Percentiles rank a stretch among this genome's conserved stretches.
Evolutionary conservation across 805 yeast species (phyloP).

Genomic region (Candida schatavii): DNA sequence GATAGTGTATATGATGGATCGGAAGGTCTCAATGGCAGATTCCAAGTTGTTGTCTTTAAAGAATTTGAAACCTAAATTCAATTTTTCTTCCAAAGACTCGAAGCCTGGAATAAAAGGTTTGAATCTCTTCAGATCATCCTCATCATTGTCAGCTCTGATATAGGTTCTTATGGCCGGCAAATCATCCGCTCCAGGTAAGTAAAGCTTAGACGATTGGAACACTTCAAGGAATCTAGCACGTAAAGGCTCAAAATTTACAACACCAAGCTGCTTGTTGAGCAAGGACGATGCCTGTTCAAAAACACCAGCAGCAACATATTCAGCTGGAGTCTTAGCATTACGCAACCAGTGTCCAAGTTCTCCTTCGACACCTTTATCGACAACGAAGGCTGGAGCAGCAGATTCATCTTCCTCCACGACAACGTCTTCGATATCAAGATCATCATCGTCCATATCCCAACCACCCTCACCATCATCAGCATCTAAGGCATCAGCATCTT

Average conservation of each 20-base stretch:
- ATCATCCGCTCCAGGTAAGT: conserved; percentile 70
- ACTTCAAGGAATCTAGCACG: conserved; percentile 79
- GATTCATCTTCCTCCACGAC: conserved; percentile 24
- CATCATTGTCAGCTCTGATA: conserved; percentile 63
- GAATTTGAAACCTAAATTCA: conserved; percentile 72
- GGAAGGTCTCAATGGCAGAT: conserved; percentile 76
- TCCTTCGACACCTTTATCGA: conserved; percentile 28
- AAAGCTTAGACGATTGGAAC: conserved; percentile 75
- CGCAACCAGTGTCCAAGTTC: conserved; percentile 83
- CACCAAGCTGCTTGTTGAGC: conserved; percentile 84
- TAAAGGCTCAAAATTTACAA: conserved; percentile 83
- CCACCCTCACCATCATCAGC: conserved; percentile 77
- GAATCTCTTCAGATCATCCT: conserved; percentile 45
- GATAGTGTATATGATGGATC: conserved; percentile 73
- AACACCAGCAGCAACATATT: conserved; percentile 92
- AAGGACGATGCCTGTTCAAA: conserved; percentile 95
- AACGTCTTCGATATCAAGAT: conserved; percentile 68
- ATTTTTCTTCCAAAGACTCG: conserved; percentile 57
- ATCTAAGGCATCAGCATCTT: conserved; percentile 25
- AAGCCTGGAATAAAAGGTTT: conserved; percentile 74
- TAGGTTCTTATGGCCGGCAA: conserved; percentile 67
- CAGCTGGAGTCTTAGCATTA: conserved; percentile 86
- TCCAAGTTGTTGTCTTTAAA: conserved; percentile 83
- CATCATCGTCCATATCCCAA: conserved; percentile 73
- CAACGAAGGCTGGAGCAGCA: conserved; percentile 26